Evolutionary conservation across 176 grass and related monocot genomes (phyloP).

Genomic region (Aegilops umbellulata): DNA sequence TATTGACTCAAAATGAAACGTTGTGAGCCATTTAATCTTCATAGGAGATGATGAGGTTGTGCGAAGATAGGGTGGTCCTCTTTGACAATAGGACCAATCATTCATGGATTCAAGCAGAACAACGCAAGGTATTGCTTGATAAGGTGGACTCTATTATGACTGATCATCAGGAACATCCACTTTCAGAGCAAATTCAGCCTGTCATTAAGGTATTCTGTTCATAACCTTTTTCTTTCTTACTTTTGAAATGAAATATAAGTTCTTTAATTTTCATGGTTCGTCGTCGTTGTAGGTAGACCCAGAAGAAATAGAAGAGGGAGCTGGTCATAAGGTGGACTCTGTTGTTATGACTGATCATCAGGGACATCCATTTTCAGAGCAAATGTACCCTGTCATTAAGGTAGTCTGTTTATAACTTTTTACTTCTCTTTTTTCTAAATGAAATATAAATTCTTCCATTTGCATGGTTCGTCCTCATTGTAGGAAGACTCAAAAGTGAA

Average conservation of each 20-base stretch:
- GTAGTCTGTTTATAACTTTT: too few relatives aligned
- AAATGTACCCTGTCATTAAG: too few relatives aligned
- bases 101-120: background rate
- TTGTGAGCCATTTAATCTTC: too few relatives aligned
- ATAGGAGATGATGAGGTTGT: background rate
- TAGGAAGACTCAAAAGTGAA: too few relatives aligned
- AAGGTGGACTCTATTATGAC: background rate
- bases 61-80: background rate
- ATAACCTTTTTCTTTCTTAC: background rate
- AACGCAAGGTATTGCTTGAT: background rate
- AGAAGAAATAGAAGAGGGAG: background rate
- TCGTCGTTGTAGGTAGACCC: background rate
- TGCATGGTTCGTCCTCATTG: too few relatives aligned
- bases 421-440: too few relatives aligned
- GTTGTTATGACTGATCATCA: too few relatives aligned
- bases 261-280: background rate
- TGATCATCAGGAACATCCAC: background rate
- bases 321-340: too few relatives aligned
- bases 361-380: too few relatives aligned
- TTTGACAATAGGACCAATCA: background rate
- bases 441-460: too few relatives aligned
- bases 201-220: background rate
- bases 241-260: background rate
- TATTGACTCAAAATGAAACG: too few relatives aligned
- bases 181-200: background rate